Conservation (phyloP, 2,329 filamentous ascomycete species). For the Nigrospora oryzae region DNA sequence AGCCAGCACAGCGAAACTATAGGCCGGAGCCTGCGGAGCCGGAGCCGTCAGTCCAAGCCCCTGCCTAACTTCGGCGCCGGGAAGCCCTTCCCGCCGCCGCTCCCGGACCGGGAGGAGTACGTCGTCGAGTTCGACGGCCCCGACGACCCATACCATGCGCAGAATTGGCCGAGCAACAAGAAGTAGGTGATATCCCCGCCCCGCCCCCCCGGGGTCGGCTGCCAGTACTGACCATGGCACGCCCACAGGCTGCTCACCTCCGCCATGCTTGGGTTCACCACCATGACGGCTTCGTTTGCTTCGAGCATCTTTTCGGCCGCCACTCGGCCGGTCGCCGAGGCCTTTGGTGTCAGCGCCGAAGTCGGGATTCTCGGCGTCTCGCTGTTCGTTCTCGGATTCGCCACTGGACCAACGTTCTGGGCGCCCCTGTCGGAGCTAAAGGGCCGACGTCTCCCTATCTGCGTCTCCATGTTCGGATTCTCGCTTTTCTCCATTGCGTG, state of each 20-base stretch:
- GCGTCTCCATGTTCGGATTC: conserved; percentile 59
- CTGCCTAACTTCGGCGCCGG: conserved; percentile 63
- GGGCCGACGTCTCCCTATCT: conserved; percentile 55
- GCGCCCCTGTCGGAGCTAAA: conserved; percentile 66
- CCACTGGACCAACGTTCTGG: conserved; percentile 55
- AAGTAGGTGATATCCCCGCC: conserved; percentile 48
- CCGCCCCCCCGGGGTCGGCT: not conserved
- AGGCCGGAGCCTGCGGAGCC: conserved; percentile 41
- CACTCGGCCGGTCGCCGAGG: conserved; percentile 42
- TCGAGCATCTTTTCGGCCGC: conserved; percentile 69
- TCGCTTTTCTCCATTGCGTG: conserved; percentile 59
- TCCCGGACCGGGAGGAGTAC: conserved; percentile 67
- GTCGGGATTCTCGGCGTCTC: conserved; percentile 59
- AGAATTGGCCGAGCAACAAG: conserved; percentile 77
- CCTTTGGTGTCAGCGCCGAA: conserved; percentile 53
- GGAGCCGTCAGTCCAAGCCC: conserved; percentile 47
- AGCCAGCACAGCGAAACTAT: conserved; percentile 68
- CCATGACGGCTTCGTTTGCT: conserved; percentile 62
- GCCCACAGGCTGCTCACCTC: conserved; percentile 47
- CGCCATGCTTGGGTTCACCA: conserved; percentile 64
- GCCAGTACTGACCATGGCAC: conserved; percentile 8
- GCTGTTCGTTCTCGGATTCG: conserved; percentile 64
- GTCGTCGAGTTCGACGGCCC: conserved; percentile 80
- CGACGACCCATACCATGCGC: conserved; percentile 74
- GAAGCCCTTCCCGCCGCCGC: conserved; percentile 63